Evolutionary conservation across 2,329 filamentous ascomycete species (phyloP).

Genomic region (Gnomoniopsis smithogilvyi): DNA sequence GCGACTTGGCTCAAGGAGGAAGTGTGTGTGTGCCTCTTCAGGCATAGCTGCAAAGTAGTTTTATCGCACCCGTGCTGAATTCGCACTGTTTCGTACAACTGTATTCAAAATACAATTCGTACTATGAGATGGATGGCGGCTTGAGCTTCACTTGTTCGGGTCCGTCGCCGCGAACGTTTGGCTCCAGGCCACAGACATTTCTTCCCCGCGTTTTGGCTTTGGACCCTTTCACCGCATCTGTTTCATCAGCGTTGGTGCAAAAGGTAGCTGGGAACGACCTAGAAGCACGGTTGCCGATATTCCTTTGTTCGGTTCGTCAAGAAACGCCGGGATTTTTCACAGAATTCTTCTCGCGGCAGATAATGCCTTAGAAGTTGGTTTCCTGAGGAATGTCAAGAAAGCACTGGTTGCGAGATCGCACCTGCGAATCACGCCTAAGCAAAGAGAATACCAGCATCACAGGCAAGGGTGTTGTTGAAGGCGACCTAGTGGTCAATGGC

Average conservation of each 20-base stretch:
- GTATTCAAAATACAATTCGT: background rate
- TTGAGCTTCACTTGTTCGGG: background rate
- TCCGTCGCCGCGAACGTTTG: background rate
- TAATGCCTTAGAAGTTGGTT: background rate
- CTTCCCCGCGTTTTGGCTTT: conserved; percentile 5
- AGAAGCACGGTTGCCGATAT: background rate
- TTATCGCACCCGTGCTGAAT: background rate
- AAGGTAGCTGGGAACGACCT: background rate
- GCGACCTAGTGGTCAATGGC: background rate
- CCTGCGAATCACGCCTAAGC: too few relatives aligned
- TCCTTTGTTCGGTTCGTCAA: background rate
- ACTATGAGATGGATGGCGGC: background rate
- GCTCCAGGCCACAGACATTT: conserved; percentile 4
- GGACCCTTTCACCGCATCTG: background rate
- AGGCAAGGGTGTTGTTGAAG: too few relatives aligned
- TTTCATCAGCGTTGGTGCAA: background rate
- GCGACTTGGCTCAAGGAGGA: conserved; percentile 11
- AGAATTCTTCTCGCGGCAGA: conserved; percentile 6
- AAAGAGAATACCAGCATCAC: too few relatives aligned
- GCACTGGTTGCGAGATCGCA: too few relatives aligned
- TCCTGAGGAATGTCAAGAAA: too few relatives aligned
- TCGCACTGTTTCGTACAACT: conserved; percentile 11
- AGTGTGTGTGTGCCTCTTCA: conserved; percentile 10
- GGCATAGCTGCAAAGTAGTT: conserved; percentile 1
- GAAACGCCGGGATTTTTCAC: background rate